These are phyloP conservation scores for Ziziphus jujuba DNA, from an alignment of 306 rosid genomes.

Conservation along the genomic window DNA sequence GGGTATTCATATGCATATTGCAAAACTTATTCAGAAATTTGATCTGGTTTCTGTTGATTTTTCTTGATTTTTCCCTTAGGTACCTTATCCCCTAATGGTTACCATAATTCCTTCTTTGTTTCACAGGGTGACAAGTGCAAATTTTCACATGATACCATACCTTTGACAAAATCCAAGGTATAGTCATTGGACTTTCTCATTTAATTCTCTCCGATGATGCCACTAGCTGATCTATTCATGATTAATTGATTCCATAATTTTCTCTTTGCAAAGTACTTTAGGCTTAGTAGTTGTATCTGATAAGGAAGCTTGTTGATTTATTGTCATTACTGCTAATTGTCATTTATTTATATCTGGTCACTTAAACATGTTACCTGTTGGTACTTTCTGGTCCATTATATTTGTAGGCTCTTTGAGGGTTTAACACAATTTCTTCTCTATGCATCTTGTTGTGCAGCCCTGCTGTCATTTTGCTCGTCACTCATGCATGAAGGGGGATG, in stretches of 20 bases:
- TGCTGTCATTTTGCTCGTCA: slow-evolving; percentile 65
- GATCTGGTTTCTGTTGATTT: slow-evolving; percentile 11
- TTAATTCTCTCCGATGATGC: slow-evolving; percentile 6
- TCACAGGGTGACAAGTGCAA: slow-evolving; percentile 83
- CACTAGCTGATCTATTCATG: slow-evolving; percentile 1
- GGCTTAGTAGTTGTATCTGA: background rate
- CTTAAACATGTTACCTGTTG: background rate
- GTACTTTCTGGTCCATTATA: background rate
- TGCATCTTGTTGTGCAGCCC: slow-evolving; percentile 61
- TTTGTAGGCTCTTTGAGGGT: background rate
- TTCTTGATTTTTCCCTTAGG: slow-evolving; percentile 18
- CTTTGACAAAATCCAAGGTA: slow-evolving; percentile 77
- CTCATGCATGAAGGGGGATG: slow-evolving; percentile 90
- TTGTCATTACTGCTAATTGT: background rate
- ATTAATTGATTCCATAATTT: background rate
- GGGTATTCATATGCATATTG: slow-evolving; percentile 7
- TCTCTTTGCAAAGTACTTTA: background rate
- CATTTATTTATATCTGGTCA: background rate
- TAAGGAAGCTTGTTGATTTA: background rate
- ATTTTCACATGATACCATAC: slow-evolving; percentile 77
- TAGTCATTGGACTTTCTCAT: slow-evolving; percentile 7
- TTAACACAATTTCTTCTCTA: background rate
- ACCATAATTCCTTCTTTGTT: slow-evolving; percentile 15
- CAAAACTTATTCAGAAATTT: background rate
- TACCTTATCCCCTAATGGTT: background rate